These are phyloP conservation scores for Cladosporium sp. DNA, from an alignment of 2,329 filamentous ascomycete genomes.

Conservation along the genomic window DNA sequence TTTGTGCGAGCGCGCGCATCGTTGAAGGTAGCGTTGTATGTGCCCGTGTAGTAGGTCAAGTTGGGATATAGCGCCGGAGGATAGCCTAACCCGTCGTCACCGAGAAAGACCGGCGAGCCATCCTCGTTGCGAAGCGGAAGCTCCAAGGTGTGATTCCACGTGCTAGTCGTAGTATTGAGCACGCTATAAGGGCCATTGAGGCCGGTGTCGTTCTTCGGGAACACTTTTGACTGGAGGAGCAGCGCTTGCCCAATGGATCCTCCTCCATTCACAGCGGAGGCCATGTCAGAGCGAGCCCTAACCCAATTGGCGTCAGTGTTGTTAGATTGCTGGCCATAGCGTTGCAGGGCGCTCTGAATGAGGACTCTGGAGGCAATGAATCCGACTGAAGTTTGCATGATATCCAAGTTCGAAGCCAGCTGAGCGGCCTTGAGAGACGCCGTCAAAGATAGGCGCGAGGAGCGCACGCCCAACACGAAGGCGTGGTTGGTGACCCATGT, in stretches of 20 bases:
- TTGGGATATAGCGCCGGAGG: slow-evolving; percentile 73
- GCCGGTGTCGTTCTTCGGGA: slow-evolving; percentile 63
- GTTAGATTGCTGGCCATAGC: slow-evolving; percentile 54
- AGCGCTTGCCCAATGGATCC: slow-evolving; percentile 41
- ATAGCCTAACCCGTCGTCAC: slow-evolving; percentile 62
- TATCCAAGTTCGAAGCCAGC: slow-evolving; percentile 70
- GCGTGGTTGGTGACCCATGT: slow-evolving; percentile 60
- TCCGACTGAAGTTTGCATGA: slow-evolving; percentile 70
- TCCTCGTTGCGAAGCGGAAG: slow-evolving; percentile 60
- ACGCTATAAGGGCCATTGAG: slow-evolving; percentile 48
- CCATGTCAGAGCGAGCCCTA: slow-evolving; percentile 59
- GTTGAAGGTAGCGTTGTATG: slow-evolving; percentile 32
- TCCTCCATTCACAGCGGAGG: slow-evolving; percentile 62
- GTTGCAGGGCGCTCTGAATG: slow-evolving; percentile 49
- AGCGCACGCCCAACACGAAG: slow-evolving; percentile 56
- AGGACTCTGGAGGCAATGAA: slow-evolving; percentile 64
- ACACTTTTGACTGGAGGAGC: slow-evolving; percentile 70
- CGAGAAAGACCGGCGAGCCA: slow-evolving; percentile 57
- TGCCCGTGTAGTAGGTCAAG: slow-evolving; percentile 56
- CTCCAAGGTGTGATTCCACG: slow-evolving; percentile 44
- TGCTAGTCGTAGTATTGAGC: slow-evolving; percentile 59
- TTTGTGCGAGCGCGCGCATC: slow-evolving; percentile 38
- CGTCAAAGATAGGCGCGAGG: slow-evolving; percentile 63
- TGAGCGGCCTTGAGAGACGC: slow-evolving; percentile 84
- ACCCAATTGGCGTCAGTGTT: slow-evolving; percentile 57